These are phyloP conservation scores for Herpotrichia juniperi DNA, from an alignment of 2,329 filamentous ascomycete species.

Conservation along the genomic window DNA sequence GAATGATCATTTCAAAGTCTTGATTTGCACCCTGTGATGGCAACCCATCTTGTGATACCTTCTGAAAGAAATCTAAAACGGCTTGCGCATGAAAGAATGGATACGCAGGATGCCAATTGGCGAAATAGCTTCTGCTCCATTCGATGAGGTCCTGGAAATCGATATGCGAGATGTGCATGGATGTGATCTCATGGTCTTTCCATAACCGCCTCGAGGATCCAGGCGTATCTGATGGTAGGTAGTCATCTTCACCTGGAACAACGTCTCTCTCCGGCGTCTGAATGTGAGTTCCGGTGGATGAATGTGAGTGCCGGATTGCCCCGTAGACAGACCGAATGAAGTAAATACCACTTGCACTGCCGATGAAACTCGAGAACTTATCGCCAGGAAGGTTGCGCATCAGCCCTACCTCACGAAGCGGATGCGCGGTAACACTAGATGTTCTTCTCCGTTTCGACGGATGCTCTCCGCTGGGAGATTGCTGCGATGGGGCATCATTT, in stretches of 20 bases:
- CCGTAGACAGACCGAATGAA: conserved; percentile 63
- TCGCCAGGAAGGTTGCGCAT: conserved; percentile 58
- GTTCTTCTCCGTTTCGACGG: conserved; percentile 21
- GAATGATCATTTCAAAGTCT: conserved; percentile 49
- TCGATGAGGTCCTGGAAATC: conserved; percentile 57
- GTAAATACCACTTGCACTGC: conserved; percentile 65
- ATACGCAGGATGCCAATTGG: conserved; percentile 63
- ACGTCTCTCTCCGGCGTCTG: conserved; percentile 45
- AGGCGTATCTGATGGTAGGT: conserved; percentile 41
- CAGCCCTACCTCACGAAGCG: conserved; percentile 52
- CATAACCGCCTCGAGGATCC: conserved; percentile 27
- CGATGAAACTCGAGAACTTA: conserved; percentile 60
- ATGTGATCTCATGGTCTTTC: conserved; percentile 39
- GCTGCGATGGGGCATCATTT: not conserved
- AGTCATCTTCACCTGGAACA: conserved; percentile 65
- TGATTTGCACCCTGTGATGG: conserved; percentile 24
- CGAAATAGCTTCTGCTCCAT: conserved; percentile 62
- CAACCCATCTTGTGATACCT: conserved; percentile 43
- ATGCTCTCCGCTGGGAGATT: conserved; percentile 3
- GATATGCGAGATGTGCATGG: conserved; percentile 18
- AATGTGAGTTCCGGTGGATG: conserved; percentile 15
- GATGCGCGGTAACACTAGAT: conserved; percentile 12
- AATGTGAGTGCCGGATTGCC: conserved; percentile 48
- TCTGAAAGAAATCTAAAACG: conserved; percentile 56
- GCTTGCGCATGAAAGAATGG: conserved; percentile 63